phyloP scores from a whole-genome alignment of 805 yeast species.

The Candida sphagnicola region DNA sequence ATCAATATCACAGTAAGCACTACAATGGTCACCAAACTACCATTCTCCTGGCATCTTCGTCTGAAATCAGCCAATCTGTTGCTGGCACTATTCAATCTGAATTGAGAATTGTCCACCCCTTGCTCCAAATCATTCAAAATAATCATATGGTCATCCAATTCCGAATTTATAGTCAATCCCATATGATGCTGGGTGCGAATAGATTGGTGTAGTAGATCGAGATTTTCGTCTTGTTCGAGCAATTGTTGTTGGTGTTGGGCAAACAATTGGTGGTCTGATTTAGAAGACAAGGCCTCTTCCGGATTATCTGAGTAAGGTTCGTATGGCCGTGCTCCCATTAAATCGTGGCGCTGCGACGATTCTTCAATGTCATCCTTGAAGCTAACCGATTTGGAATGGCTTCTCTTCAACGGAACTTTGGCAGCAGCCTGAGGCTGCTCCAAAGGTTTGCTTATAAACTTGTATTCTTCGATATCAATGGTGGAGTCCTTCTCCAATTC shows the following conservation, averaged over 20 bases:
- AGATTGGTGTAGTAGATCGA: slow-evolving; percentile 31
- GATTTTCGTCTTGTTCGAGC: slow-evolving; percentile 33
- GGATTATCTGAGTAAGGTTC: slow-evolving; percentile 34
- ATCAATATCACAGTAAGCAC: slow-evolving; percentile 38
- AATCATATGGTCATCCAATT: slow-evolving; percentile 39
- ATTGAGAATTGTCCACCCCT: slow-evolving; percentile 35
- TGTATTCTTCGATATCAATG: slow-evolving; percentile 29
- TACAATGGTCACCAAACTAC: slow-evolving; percentile 39
- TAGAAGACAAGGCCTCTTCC: slow-evolving; percentile 8
- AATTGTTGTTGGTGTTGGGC: slow-evolving; percentile 41
- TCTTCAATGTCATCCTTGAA: slow-evolving; percentile 30
- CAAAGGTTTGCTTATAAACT: slow-evolving; percentile 9
- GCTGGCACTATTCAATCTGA: slow-evolving; percentile 28
- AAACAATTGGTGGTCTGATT: slow-evolving; percentile 36
- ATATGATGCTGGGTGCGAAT: slow-evolving; percentile 34
- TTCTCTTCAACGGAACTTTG: slow-evolving; percentile 2
- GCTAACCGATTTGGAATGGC: slow-evolving; percentile 28
- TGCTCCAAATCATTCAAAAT: slow-evolving; percentile 37
- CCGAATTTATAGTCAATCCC: slow-evolving; percentile 36
- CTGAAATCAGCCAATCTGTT: slow-evolving; percentile 28
- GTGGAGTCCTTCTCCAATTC: slow-evolving; percentile 21
- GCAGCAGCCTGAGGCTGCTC: slow-evolving; percentile 7
- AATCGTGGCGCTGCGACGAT: slow-evolving; percentile 17
- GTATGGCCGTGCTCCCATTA: slow-evolving; percentile 33
- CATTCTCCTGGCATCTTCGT: slow-evolving; percentile 35